phyloP scores from a whole-genome alignment of 805 yeast species.

The Phaffomyces thermotolerans region DNA sequence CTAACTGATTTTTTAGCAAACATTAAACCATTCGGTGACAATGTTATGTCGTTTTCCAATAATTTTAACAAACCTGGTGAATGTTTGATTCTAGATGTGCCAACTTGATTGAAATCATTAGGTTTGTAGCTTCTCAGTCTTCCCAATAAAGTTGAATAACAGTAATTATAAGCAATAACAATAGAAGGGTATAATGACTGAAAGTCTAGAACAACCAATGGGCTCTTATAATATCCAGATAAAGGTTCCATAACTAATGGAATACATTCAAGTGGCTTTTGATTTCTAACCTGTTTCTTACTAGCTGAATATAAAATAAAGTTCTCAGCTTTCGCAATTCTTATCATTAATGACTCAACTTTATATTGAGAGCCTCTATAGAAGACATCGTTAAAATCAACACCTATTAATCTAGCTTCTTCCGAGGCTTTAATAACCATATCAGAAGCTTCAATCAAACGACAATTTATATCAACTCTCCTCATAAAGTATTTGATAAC shows the following conservation, averaged over 20 bases:
- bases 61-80: slow-evolving; percentile 51
- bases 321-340: slow-evolving; percentile 75
- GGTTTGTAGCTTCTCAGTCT: slow-evolving; percentile 43
- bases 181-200: slow-evolving; percentile 92
- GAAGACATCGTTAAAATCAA: slow-evolving; percentile 82
- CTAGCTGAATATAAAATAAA: slow-evolving; percentile 71
- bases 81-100: slow-evolving; percentile 39
- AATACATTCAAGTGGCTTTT: slow-evolving; percentile 78
- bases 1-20: slow-evolving; percentile 63
- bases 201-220: slow-evolving; percentile 84
- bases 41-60: slow-evolving; percentile 44
- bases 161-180: slow-evolving; percentile 84
- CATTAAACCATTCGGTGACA: slow-evolving; percentile 85
- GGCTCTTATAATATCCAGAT: slow-evolving; percentile 78
- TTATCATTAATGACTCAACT: slow-evolving; percentile 75
- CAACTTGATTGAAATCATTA: slow-evolving; percentile 40
- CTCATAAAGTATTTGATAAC: slow-evolving; percentile 41
- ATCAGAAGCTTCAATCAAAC: slow-evolving; percentile 46
- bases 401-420: slow-evolving; percentile 78
- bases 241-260: slow-evolving; percentile 93
- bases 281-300: slow-evolving; percentile 71
- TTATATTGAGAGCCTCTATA: slow-evolving; percentile 91
- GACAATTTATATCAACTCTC: slow-evolving; percentile 36
- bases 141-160: slow-evolving; percentile 70
- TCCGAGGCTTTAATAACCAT: slow-evolving; percentile 66